These are phyloP conservation scores for Zea mays DNA, from an alignment of 176 grass and related monocot genomes.

Conservation along the genomic window DNA sequence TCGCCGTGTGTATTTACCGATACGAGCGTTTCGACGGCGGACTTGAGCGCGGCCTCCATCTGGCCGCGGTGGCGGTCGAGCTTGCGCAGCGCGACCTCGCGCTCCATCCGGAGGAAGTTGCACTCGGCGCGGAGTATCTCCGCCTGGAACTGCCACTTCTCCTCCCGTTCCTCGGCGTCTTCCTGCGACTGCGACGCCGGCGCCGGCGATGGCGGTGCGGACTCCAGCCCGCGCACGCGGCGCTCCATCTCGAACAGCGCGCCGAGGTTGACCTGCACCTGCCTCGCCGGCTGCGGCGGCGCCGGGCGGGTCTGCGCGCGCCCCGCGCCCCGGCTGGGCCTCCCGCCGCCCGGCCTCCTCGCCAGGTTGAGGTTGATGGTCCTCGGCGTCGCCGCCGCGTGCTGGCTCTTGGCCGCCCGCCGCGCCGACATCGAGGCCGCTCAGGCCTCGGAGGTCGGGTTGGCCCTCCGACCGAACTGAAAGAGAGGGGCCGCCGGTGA, in stretches of 20 bases:
- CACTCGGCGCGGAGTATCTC: conserved; percentile 94
- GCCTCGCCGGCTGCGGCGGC: neutral
- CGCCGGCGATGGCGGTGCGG: conserved; percentile 45
- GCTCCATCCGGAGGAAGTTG: conserved; percentile 91
- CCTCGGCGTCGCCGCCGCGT: conserved; percentile 42
- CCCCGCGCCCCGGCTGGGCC: conserved; percentile 18
- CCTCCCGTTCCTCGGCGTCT: conserved; percentile 45
- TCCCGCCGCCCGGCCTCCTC: conserved; percentile 36
- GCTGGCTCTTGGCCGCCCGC: conserved; percentile 52
- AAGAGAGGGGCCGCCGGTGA: neutral
- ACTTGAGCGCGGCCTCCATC: conserved; percentile 68
- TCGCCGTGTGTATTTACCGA: conserved; percentile 42
- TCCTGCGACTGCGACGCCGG: conserved; percentile 15
- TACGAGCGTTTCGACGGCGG: conserved; percentile 71
- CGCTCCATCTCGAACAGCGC: conserved; percentile 69
- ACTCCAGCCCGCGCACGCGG: conserved; percentile 52
- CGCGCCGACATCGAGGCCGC: conserved; percentile 47
- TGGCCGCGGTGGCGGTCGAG: conserved; percentile 72
- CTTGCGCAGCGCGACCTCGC: conserved; percentile 74
- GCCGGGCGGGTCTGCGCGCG: conserved; percentile 15
- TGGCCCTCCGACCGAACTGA: neutral
- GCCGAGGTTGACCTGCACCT: conserved; percentile 51
- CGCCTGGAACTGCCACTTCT: conserved; percentile 89
- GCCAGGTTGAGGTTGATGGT: conserved; percentile 58
- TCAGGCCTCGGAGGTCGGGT: neutral